phyloP scores from a whole-genome alignment of 176 grass and related monocot species.

The Carex cristatella region DNA sequence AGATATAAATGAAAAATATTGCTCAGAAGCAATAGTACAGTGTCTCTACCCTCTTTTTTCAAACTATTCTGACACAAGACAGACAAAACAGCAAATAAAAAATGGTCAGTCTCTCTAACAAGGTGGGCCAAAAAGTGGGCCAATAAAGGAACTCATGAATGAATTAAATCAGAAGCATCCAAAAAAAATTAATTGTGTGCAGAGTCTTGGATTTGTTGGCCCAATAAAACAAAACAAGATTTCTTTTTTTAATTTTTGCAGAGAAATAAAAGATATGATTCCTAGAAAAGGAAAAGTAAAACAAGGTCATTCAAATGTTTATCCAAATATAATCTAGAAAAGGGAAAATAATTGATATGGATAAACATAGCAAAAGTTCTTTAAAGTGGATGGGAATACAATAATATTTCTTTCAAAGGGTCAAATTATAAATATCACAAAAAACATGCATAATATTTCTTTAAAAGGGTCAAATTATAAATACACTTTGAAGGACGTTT shows the following conservation, averaged over 20 bases:
- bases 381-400: background rate
- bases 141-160: background rate
- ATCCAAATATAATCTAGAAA: background rate
- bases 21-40: background rate
- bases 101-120: background rate
- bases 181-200: background rate
- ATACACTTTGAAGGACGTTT: background rate
- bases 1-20: too few species aligned
- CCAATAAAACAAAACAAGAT: background rate
- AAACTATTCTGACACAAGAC: background rate
- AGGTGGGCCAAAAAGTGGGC: background rate
- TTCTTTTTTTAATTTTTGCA: background rate
- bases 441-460: background rate
- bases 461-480: background rate
- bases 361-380: background rate
- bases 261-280: background rate
- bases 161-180: background rate
- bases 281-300: background rate
- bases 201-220: background rate
- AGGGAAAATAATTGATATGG: background rate
- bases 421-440: background rate
- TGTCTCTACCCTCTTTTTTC: background rate
- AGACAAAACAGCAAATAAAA: background rate
- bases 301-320: background rate
- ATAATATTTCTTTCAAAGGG: background rate